Evolutionary conservation across 495 filamentous ascomycete genomes (phyloP).

Genomic region (Extremus antarcticus): DNA sequence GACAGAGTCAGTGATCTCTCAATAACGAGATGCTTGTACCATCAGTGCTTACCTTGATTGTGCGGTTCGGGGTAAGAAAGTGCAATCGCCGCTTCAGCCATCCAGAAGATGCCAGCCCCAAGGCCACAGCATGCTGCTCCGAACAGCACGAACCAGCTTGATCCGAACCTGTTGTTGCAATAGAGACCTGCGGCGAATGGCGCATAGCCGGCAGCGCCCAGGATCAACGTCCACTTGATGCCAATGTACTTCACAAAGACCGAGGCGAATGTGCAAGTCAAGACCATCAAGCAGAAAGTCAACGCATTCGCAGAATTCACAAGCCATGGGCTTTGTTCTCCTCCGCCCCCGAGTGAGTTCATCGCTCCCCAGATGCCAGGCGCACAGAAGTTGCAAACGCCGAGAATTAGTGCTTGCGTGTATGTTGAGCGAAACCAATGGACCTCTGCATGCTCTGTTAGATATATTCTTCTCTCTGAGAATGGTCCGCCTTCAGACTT

Average conservation of each 20-base stretch:
- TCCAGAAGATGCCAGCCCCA: conserved; percentile 58
- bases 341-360: conserved; percentile 59
- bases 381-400: conserved; percentile 50
- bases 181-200: conserved; percentile 57
- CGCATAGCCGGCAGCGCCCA: conserved; percentile 56
- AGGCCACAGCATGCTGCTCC: conserved; percentile 56
- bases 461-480: background rate
- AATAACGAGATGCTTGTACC: too few species aligned
- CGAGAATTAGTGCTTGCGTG: conserved; percentile 53
- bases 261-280: conserved; percentile 48
- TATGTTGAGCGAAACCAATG: conserved; percentile 56
- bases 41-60: conserved; percentile 50
- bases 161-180: conserved; percentile 53
- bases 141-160: conserved; percentile 51
- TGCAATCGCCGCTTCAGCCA: conserved; percentile 54
- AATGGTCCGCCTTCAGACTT: too few species aligned
- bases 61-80: conserved; percentile 53
- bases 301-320: conserved; percentile 61
- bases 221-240: conserved; percentile 52
- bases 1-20: too few species aligned
- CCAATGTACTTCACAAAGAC: conserved; percentile 47
- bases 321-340: conserved; percentile 49
- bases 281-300: conserved; percentile 55
- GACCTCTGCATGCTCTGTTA: conserved; percentile 21
- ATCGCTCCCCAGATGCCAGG: conserved; percentile 61